Base-by-base conservation (phyloP, 306 rosid genomes). In the Vigna nakashimae region DNA sequence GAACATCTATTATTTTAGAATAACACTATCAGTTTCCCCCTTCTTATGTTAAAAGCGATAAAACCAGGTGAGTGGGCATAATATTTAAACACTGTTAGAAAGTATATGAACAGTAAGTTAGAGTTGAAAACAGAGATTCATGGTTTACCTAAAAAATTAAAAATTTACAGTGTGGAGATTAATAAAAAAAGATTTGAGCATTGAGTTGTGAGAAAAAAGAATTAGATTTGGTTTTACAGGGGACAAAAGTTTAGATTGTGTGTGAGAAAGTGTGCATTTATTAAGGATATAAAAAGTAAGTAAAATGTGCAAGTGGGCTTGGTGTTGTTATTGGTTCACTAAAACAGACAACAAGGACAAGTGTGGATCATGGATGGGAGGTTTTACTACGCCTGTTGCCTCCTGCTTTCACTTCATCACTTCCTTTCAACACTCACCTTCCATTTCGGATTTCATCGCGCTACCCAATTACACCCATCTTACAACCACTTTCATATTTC, bases 261-360 rank as follows among this genome's bases (percentile, higher is more conserved):
- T 51, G 34, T 6, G 49, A 40, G 45, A 40, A 40, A 22, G 42
- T 26, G 9, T 42, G 38, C 16, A 40, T 66, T 18, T 79, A 62
- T 63, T 43, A 51, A 59, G 2, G 49, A 32, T 14, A 68, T 9
- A 0, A 26, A 65, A 62, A 57, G 12, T 1, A 70, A 53, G 71
- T 11, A 70, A 71, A 70, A 13, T 45, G 49, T 77, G 66, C 76
- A 69, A 84, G 80, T 64, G 84, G 86, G 69, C 1, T 73, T 26
- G 64, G 72, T 3, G 1, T 0, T 1, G 76, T 62, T 63, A 38
- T 42, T 38, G 45, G 79, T 74, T 84, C 56, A 34, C 83, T 63
- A 74, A 82, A 62, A 62, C 13, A 76, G 72, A 71, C 74, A 66
- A 79, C 13, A 51, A 16, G 43, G 80, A 69, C 80, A 78, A 71